These are phyloP conservation scores for Mortierella sp. DNA, from an alignment of 371 early-diverging fungal genomes.

Conservation along the genomic window DNA sequence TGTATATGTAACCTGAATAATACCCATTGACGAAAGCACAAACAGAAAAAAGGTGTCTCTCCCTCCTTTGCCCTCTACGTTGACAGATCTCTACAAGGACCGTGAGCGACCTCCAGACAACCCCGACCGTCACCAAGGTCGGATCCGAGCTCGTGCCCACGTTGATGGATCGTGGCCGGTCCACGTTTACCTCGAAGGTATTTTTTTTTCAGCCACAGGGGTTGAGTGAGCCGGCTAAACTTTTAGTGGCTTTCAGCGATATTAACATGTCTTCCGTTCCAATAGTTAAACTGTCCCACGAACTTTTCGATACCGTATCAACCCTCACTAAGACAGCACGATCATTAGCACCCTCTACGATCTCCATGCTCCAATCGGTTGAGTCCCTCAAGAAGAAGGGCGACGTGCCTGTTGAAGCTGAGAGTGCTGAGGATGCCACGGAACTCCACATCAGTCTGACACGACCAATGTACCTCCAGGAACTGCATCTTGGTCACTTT, in stretches of 20 bases:
- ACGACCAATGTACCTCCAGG: constrained; percentile 41
- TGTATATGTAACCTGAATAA: background rate
- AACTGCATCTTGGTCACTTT: constrained; percentile 43
- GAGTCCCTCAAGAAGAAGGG: constrained; percentile 16
- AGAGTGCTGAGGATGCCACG: constrained; percentile 28
- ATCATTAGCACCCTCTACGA: constrained; percentile 19
- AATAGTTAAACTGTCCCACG: constrained; percentile 37
- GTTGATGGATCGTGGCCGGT: constrained; percentile 55
- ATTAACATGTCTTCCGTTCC: background rate
- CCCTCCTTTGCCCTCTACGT: constrained; percentile 40
- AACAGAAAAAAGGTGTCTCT: constrained; percentile 24
- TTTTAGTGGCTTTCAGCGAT: too few relatives aligned
- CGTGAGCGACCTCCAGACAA: constrained; percentile 41
- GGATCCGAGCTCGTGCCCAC: constrained; percentile 32
- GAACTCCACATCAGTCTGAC: constrained; percentile 56
- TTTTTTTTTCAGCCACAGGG: background rate
- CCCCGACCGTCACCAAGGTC: constrained; percentile 38
- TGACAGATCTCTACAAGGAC: constrained; percentile 48
- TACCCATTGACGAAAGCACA: background rate
- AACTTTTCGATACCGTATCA: constrained; percentile 40
- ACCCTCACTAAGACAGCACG: constrained; percentile 27
- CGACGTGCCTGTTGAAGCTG: constrained; percentile 15
- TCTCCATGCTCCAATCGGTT: constrained; percentile 39
- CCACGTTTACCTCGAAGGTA: constrained; percentile 52
- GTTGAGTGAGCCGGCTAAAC: too few relatives aligned